Percentiles rank a stretch among this genome's conserved stretches.
Evolutionary conservation across 176 grass and related monocot genomes (phyloP).

Genomic region (Bothriochloa decipiens): DNA sequence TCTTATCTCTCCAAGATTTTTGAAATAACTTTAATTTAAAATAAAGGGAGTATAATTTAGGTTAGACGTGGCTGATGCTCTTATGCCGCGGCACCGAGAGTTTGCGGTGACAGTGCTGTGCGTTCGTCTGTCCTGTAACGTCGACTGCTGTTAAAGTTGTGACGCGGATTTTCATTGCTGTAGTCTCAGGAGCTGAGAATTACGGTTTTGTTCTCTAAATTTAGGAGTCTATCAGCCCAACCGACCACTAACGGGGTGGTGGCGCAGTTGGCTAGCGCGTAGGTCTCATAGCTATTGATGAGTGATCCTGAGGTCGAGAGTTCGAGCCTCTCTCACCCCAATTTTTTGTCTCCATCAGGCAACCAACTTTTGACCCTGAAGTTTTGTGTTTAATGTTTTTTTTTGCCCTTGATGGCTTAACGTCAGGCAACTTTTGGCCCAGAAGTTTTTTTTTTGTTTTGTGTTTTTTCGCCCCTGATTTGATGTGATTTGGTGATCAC

Average conservation of each 20-base stretch:
- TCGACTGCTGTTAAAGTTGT: background rate
- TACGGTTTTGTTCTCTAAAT: too few species aligned
- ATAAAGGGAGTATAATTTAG: too few species aligned
- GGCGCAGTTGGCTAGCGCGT: constrained; percentile 85
- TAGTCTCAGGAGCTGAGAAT: too few species aligned
- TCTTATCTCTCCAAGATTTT: too few species aligned
- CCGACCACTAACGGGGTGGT: constrained; percentile 32
- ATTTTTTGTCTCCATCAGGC: background rate
- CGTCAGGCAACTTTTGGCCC: background rate
- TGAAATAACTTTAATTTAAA: too few species aligned
- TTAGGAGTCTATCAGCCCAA: too few species aligned
- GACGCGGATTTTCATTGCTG: background rate
- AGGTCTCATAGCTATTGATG: constrained; percentile 59
- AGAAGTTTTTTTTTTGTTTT: background rate
- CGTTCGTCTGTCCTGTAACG: background rate
- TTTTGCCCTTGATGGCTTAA: background rate
- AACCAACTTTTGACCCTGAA: background rate
- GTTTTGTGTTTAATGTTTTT: background rate
- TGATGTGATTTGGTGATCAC: background rate
- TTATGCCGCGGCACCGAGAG: too few species aligned
- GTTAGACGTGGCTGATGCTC: too few species aligned
- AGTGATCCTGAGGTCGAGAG: constrained; percentile 98
- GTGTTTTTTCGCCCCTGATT: background rate
- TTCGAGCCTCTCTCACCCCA: constrained; percentile 96
- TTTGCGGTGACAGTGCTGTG: too few species aligned